Conservation (phyloP, 148 eudicot genomes). For the Persicaria tinctoria region DNA sequence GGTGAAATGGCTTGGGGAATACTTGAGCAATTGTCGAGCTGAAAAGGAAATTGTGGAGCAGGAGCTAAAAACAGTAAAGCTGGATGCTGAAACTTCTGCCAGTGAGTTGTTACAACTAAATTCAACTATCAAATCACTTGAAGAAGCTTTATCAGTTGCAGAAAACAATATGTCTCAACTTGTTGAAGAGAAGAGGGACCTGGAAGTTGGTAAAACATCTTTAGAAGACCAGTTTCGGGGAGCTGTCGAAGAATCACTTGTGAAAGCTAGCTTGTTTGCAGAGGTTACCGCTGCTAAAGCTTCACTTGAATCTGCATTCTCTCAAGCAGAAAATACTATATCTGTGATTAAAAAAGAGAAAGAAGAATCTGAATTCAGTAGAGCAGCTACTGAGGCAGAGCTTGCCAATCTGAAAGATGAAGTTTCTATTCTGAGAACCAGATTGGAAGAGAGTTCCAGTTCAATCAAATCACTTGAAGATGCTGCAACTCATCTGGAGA, state of each 20-base stretch:
- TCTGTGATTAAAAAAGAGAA: constrained; percentile 46
- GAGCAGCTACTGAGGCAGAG: constrained; percentile 49
- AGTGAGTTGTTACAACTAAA: constrained; percentile 40
- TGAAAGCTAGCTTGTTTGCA: constrained; percentile 29
- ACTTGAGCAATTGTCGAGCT: constrained; percentile 44
- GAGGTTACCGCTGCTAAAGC: constrained; percentile 40
- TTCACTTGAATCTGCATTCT: constrained; percentile 54
- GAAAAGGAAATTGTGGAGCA: constrained; percentile 43
- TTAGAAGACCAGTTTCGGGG: constrained; percentile 44
- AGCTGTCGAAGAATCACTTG: constrained; percentile 37
- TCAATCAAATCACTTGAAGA: constrained; percentile 67
- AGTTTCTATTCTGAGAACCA: constrained; percentile 30
- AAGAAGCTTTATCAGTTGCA: constrained; percentile 56
- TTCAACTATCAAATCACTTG: constrained; percentile 37
- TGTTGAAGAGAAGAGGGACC: constrained; percentile 55
- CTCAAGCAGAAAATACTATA: constrained; percentile 46
- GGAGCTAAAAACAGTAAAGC: constrained; percentile 44
- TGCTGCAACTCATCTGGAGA: constrained; percentile 46
- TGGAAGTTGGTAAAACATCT: constrained; percentile 36
- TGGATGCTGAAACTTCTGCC: constrained; percentile 39
- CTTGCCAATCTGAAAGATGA: constrained; percentile 56
- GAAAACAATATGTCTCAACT: constrained; percentile 40
- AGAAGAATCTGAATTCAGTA: constrained; percentile 46
- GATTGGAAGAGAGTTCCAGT: constrained; percentile 45
- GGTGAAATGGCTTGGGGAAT: constrained; percentile 54